phyloP scores from a whole-genome alignment of 176 grass and related monocot species.

The Carex scoparia region DNA sequence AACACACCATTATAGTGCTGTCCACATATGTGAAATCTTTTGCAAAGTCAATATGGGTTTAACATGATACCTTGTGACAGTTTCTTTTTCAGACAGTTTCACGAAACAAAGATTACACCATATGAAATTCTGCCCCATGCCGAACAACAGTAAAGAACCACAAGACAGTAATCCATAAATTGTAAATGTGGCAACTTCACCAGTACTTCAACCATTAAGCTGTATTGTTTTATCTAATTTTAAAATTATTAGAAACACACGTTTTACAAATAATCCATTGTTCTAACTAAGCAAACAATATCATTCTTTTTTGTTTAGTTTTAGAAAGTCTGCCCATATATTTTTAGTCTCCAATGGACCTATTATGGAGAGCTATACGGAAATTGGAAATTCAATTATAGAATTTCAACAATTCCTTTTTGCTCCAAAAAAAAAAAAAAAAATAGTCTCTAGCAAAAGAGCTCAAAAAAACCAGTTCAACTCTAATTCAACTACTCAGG shows the following conservation, averaged over 20 bases:
- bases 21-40: constrained; percentile 36
- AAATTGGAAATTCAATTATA: background rate
- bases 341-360: background rate
- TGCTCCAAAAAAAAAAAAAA: background rate
- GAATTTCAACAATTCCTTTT: background rate
- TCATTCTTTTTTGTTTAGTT: background rate
- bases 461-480: background rate
- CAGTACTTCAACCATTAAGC: background rate
- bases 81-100: constrained; percentile 29
- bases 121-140: background rate
- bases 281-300: background rate
- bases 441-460: background rate
- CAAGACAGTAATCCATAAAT: background rate
- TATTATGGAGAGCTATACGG: background rate
- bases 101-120: background rate
- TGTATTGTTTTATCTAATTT: background rate
- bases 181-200: background rate
- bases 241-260: background rate
- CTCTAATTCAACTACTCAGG: background rate
- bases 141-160: background rate
- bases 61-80: constrained; percentile 25
- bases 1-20: constrained; percentile 28
- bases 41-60: constrained; percentile 13
- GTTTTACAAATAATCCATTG: background rate
- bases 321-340: background rate